Base-by-base conservation (phyloP, 1,139 yeast genomes). In the Blastobotrys petasosporus region DNA sequence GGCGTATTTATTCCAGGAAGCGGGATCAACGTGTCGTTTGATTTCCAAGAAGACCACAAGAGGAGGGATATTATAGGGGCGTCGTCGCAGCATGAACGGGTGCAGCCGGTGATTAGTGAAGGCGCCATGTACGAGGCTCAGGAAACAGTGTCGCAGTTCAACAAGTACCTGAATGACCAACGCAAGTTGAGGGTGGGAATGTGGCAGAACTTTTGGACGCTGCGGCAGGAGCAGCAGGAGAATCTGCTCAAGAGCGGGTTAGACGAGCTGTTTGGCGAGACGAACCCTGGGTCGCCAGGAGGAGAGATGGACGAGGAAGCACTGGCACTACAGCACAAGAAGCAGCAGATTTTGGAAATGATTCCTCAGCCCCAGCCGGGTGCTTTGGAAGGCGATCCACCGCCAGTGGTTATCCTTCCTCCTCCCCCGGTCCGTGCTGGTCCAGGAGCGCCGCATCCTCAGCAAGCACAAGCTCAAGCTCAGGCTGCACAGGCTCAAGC, bases 171-270 rank as follows among this genome's bases (percentile, higher is more conserved):
- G 15, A 58, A 56, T 34, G 41, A 41, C 28, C 59, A 58, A 47
- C 59, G 70, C 15, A 41, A 42, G 9, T 44, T 45, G 35, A 59
- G 71, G 17, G 48, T 52, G 17, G 42, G 47, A 16, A 52, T 55
- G 47, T 67, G 70, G 70, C 46, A 53, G 25, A 50, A 53, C 28
- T 67, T 57, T 53, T 67, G 71, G 71, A 44, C 50, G 16, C 44
- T 46, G 25, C 51, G 56, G 15, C 49, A 49, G 38, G 48, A 53
- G 30, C 51, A 48, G 40, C 37, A 40, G 25, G 43, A 37, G 31
- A 31, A 35, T 20, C 37, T 46, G 40, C 20, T 40, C 23, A 39
- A 23, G 32, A 48, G 49, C 31, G 53, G 51, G 32, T 44, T 45
- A 31, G 39, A 39, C 12, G 53, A 45, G 40, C 44, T 41, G 42